Evolutionary conservation across 441 rosid genomes (phyloP).

Genomic region (Gossypium schwendimanii): DNA sequence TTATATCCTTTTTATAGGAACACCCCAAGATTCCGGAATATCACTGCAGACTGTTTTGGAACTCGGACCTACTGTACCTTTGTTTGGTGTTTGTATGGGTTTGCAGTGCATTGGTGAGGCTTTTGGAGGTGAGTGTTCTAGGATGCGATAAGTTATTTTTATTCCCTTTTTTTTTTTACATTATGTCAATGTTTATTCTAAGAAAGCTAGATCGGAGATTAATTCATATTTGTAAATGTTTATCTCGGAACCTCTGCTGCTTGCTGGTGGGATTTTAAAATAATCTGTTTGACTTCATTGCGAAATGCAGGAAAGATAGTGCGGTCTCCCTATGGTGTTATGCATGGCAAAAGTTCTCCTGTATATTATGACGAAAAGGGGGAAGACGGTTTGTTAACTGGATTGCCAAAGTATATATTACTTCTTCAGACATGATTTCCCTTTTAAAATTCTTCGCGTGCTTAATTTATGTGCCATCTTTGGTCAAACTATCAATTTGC

Average conservation of each 20-base stretch:
- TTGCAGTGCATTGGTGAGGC: slow-evolving; percentile 98
- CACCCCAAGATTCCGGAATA: slow-evolving; percentile 91
- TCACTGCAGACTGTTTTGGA: slow-evolving; percentile 83
- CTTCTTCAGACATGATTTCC: slow-evolving; percentile 4
- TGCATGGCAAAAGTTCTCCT: slow-evolving; percentile 93
- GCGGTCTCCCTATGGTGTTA: slow-evolving; percentile 76
- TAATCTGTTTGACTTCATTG: neutral
- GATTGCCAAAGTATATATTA: slow-evolving; percentile 57
- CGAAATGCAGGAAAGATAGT: slow-evolving; percentile 73
- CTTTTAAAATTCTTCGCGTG: neutral
- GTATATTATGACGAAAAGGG: slow-evolving; percentile 83
- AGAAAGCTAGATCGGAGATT: neutral
- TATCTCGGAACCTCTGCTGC: neutral
- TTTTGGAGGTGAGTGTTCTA: slow-evolving; percentile 67
- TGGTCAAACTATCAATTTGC: neutral
- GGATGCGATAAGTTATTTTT: neutral
- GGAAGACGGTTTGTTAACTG: slow-evolving; percentile 67
- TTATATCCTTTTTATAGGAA: slow-evolving; percentile 34
- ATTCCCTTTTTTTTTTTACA: neutral
- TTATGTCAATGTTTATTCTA: neutral
- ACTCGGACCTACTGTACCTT: slow-evolving; percentile 79
- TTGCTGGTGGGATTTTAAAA: slow-evolving; percentile 6
- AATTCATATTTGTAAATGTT: neutral
- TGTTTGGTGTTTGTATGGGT: slow-evolving; percentile 96
- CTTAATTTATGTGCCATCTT: neutral